Evolutionary conservation across 495 filamentous ascomycete genomes (phyloP), one percentile per base, ranked within the genome.

Genomic region (Talaromyces ruber): DNA sequence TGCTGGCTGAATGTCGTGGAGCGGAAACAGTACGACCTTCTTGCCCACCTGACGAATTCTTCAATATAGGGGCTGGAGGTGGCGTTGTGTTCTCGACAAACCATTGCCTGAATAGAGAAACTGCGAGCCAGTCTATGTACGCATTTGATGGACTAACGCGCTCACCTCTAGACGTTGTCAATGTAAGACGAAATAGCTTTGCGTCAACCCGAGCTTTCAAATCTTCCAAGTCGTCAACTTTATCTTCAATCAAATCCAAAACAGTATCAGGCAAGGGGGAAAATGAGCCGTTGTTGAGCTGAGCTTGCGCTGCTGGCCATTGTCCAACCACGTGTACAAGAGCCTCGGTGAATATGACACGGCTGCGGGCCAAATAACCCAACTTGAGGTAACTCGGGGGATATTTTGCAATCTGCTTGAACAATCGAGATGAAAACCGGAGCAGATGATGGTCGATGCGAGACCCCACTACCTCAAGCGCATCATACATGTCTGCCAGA

Each of bases 321-420:
- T 93, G 89, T 6, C 92, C 92, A 6, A 97, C 91, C 0, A 97
- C 91, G 65, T 97, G 92, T 56, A 95, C 88, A 22, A 97, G 74
- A 0, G 92, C 91, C 74, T 97, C 92, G 55, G 89, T 83, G 71
- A 95, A 97, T 64, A 97, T 95, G 59, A 90, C 86, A 64, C 90
- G 89, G 62, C 85, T 89, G 45, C 91, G 85, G 5, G 91, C 88
- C 21, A 96, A 77, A 67, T 92, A 96, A 22, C 92, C 92, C 4
- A 97, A 81, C 53, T 92, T 92, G 12, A 97, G 83, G 68, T 97
- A 97, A 67, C 84, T 88, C 16, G 93, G 89, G 18, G 92, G 92
- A 70, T 96, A 96, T 72, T 95, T 96, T 39, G 91, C 90, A 61
- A 96, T 94, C 67, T 97, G 92, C 70, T 93, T 93, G 85, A 91